Base-by-base conservation (phyloP, 805 yeast species). In the Yamadazyma nakazawae region DNA sequence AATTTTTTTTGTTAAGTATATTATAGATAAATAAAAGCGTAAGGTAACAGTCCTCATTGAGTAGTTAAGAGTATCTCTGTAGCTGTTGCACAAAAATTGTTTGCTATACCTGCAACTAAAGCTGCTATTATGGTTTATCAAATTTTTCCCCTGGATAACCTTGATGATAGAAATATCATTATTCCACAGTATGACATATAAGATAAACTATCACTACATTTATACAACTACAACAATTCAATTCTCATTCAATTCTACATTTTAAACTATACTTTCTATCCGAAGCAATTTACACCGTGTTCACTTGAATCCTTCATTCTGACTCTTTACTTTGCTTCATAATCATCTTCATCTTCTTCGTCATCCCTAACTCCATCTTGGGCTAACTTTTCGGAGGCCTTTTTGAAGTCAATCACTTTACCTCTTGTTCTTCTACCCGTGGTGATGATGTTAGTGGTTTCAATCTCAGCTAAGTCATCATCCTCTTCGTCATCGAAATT, bases 351-450 rank as follows among this genome's bases (percentile, higher is more conserved):
- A 3, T 69, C 77, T 18, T 59, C 72, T 12, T 58, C 63, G 24
- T 62, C 66, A 10, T 56, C 65, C 16, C 66, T 68, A 35, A 70
- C 71, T 48, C 80, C 84, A 16, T 43, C 46, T 42, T 68, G 69
- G 44, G 78, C 81, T 57, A 88, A 66, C 60, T 86, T 79, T 54
- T 80, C 85, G 17, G 89, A 87, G 13, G 95, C 89, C 67, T 87
- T 84, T 47, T 81, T 74, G 64, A 85, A 90, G 67, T 90, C 97
- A 56, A 91, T 85, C 16, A 84, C 85, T 60, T 83, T 85, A 13
- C 97, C 96, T 55, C 97, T 80, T 7, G 97, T 90, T 73, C 97
- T 86, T 67, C 96, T 78, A 12, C 95, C 94, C 14, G 80, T 69
- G n/a, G 85, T 76, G 54, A 89, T 89, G 62, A 90, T 89, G 67